Percentiles rank a stretch among this genome's conserved stretches.
Evolutionary conservation across 2,329 filamentous ascomycete species (phyloP).

Genomic region (Apiospora aurea): DNA sequence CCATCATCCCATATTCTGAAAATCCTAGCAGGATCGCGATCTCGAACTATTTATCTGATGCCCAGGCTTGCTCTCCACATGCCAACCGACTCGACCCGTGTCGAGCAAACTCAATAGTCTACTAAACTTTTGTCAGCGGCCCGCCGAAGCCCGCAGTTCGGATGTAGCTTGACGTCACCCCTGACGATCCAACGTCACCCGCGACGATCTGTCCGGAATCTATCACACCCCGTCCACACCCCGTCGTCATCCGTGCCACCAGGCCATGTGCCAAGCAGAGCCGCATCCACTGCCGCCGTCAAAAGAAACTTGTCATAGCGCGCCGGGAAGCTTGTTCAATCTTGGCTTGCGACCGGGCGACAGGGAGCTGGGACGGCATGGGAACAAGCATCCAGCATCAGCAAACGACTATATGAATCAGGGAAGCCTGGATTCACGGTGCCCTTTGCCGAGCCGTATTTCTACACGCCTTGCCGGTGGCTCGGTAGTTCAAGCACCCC

Average conservation of each 20-base stretch:
- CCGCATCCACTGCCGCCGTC: neutral
- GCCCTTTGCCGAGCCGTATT: neutral
- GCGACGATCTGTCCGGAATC: neutral
- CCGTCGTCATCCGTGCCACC: neutral
- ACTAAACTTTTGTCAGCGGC: neutral
- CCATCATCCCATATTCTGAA: too few relatives aligned
- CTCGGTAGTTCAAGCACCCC: neutral
- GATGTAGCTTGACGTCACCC: constrained; percentile 3
- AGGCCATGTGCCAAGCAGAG: neutral
- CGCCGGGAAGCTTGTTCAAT: neutral
- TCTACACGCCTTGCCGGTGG: neutral
- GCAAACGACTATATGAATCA: neutral
- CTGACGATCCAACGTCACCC: constrained; percentile 17
- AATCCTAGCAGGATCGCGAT: too few relatives aligned
- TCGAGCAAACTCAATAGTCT: neutral
- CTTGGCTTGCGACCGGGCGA: neutral
- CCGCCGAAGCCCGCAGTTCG: constrained; percentile 6
- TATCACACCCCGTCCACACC: neutral
- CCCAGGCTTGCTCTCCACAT: neutral
- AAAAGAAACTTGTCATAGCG: neutral
- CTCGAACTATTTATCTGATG: too few relatives aligned
- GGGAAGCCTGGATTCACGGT: neutral
- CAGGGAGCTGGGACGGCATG: neutral
- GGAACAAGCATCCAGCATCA: neutral
- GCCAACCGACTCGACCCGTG: neutral